Conservation (phyloP, 257 asterid species). For the Solanum chmielewskii region DNA sequence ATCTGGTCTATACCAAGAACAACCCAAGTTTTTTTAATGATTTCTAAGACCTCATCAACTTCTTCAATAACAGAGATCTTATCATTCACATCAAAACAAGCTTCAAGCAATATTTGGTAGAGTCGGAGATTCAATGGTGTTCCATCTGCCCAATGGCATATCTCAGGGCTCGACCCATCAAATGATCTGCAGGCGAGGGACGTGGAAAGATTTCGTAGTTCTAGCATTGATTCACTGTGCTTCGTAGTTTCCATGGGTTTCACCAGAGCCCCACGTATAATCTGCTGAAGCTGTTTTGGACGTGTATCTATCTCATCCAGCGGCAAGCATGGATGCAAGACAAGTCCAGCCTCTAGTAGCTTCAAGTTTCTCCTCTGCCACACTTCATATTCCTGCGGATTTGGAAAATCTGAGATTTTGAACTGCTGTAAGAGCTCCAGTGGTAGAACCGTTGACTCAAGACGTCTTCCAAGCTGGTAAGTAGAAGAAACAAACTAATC, state of each 20-base stretch:
- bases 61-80: constrained; percentile 64
- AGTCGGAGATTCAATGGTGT: constrained; percentile 64
- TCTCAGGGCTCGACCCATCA: constrained; percentile 60
- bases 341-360: constrained; percentile 73
- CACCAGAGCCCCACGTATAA: constrained; percentile 33
- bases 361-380: constrained; percentile 73
- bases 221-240: constrained; percentile 50
- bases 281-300: constrained; percentile 45
- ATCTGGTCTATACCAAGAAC: constrained; percentile 59
- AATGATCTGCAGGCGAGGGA: constrained; percentile 69
- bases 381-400: constrained; percentile 43
- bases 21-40: constrained; percentile 76
- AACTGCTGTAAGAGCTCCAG: constrained; percentile 68
- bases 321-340: constrained; percentile 60
- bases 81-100: constrained; percentile 75
- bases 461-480: constrained; percentile 67
- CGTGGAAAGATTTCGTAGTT: constrained; percentile 37
- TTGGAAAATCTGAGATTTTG: constrained; percentile 52
- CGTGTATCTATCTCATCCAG: constrained; percentile 35
- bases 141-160: constrained; percentile 97
- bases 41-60: constrained; percentile 79
- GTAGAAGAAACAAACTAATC: constrained; percentile 3
- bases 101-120: constrained; percentile 54
- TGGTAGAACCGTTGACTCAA: constrained; percentile 78
- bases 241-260: constrained; percentile 63